phyloP scores from a whole-genome alignment of 1,284 basidiomycete species.

The Cutaneotrichosporon sp. region DNA sequence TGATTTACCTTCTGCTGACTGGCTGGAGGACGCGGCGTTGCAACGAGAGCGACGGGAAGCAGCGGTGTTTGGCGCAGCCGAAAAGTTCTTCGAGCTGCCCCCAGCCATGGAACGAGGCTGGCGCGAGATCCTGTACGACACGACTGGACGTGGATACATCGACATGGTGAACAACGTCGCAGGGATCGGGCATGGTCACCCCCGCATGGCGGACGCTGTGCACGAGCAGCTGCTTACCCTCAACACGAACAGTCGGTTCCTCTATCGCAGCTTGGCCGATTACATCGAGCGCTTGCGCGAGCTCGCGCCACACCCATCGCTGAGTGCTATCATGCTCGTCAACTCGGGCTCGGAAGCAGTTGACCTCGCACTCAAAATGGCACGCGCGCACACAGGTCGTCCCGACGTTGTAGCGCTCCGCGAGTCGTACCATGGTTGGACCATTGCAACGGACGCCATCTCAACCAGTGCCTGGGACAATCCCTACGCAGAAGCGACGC shows the following conservation, averaged over 20 bases:
- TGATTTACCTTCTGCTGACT: not conserved
- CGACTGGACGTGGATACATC: conserved; percentile 4
- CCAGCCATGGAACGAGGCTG: conserved; percentile 13
- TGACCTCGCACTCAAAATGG: conserved; percentile 13
- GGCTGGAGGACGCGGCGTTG: not conserved
- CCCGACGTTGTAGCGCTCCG: conserved; percentile 6
- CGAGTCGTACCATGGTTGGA: conserved; percentile 17
- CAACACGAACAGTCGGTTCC: conserved; percentile 16
- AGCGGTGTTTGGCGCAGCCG: conserved; percentile 7
- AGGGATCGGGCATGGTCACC: conserved; percentile 11
- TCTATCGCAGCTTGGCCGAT: conserved; percentile 6
- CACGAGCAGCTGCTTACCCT: conserved; percentile 11
- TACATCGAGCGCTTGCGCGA: conserved; percentile 7
- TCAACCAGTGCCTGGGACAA: conserved; percentile 10
- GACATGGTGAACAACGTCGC: conserved; percentile 18
- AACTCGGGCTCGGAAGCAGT: conserved; percentile 15
- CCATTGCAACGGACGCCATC: conserved; percentile 6
- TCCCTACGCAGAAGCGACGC: not conserved
- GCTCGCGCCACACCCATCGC: conserved; percentile 6
- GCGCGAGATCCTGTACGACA: conserved; percentile 11
- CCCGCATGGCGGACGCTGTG: conserved; percentile 5
- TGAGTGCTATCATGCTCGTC: conserved; percentile 9
- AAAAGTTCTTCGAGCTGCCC: conserved; percentile 7
- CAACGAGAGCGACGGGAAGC: not conserved
- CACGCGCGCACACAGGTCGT: conserved; percentile 3